These are phyloP conservation scores for Acaromyces ingoldii DNA, from an alignment of 1,284 basidiomycete species.

Conservation along the genomic window DNA sequence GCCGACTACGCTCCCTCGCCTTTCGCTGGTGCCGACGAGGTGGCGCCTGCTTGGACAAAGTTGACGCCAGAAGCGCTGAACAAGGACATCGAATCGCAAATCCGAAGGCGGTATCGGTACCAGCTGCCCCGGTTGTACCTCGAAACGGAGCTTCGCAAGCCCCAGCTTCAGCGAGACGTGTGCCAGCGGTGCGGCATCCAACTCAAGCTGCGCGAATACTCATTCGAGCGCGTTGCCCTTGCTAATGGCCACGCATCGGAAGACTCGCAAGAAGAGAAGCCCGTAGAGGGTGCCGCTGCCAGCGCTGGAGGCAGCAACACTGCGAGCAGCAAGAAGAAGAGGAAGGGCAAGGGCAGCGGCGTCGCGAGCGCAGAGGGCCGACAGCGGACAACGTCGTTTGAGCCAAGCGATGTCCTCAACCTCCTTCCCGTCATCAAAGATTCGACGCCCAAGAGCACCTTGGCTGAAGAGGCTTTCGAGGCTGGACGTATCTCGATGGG, in stretches of 20 bases:
- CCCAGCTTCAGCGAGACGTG: constrained; percentile 57
- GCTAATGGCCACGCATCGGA: constrained; percentile 5
- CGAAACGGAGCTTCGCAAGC: constrained; percentile 46
- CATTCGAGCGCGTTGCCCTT: constrained; percentile 45
- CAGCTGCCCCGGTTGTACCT: constrained; percentile 53
- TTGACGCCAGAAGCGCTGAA: constrained; percentile 56
- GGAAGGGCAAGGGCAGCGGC: constrained; percentile 17
- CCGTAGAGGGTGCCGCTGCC: constrained; percentile 19
- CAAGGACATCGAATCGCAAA: constrained; percentile 52
- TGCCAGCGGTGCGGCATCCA: constrained; percentile 58
- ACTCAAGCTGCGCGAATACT: constrained; percentile 56
- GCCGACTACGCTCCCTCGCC: constrained; percentile 35
- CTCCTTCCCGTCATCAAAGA: constrained; percentile 58
- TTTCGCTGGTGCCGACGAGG: constrained; percentile 18
- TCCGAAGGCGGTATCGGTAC: constrained; percentile 57
- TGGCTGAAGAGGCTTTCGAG: constrained; percentile 59
- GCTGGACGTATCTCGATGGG: constrained; percentile 56
- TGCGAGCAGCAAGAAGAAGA: constrained; percentile 19
- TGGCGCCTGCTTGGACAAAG: constrained; percentile 51
- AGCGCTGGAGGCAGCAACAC: constrained; percentile 12
- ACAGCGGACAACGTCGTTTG: constrained; percentile 53
- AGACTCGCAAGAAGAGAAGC: constrained; percentile 47
- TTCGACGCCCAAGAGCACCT: constrained; percentile 55
- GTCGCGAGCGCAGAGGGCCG: constrained; percentile 16
- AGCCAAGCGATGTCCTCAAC: constrained; percentile 57